Base-by-base conservation (phyloP, 1,284 basidiomycete species). In the Peniophora sp. region DNA sequence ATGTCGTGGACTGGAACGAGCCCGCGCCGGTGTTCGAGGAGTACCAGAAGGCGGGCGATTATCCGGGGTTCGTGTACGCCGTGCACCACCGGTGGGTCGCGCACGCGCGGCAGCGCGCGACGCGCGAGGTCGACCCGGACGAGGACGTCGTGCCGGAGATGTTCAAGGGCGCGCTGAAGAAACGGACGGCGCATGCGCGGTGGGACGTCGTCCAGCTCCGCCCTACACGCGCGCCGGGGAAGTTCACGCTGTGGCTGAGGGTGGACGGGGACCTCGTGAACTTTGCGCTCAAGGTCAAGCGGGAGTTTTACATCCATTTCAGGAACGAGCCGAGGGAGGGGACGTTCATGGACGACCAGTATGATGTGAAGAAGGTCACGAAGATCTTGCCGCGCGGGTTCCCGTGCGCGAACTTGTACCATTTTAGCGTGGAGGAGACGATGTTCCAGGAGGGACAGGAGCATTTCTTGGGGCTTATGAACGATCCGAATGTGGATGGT, bases 171-270 rank as follows among this genome's bases (percentile, higher is more conserved):
- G 76, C 80, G 23, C 80, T 80, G 24, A 70, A 81, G 52, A 81
- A 87, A 57, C 75, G 81, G 6, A 81, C 79, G 24, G 76, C 47
- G 24, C 27, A 32, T 12, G 54, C 84, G 20, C 80, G 85, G 44
- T 98, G 97, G 96, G 96, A 99, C 59, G 75, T 99, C 48, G 74
- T 99, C 1, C 96, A 98, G 61, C 85, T 99, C 55, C 84, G 90
- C 18, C 78, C 83, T 0, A 88, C 83, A 48, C 76, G 77, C 49
- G 81, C 80, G 23, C 80, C 88, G 1, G 96, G 97, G 24, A 87
- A 93, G 43, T 98, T 88, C 67, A 81, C 82, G 14, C 69, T 99
- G 47, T 99, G 96, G 97, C 74, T 98, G 3, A 86, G 84, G 0
- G 81, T 94, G 45, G 89, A 94, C 48, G 78, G 81, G 6, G 85